Base-by-base conservation (phyloP, 495 filamentous ascomycete genomes). In the Penicillium diatomitis region DNA sequence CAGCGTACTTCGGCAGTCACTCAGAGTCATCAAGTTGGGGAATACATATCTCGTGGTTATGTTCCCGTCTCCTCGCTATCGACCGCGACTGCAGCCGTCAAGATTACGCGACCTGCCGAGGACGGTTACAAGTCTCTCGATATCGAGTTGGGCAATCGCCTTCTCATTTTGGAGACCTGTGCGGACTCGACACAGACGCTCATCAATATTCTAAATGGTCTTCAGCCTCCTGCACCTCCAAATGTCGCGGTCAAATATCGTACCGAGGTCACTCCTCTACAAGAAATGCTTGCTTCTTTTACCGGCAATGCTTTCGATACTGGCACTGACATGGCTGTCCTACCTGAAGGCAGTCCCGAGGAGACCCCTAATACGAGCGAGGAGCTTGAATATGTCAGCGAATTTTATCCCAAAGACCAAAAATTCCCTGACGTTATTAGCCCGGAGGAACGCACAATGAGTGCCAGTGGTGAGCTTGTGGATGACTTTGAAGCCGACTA, bases 181-280 rank as follows among this genome's bases (percentile, higher is more conserved):
- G 92, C 94, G 10, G 94, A 99, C 65, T 97, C 94, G 7, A 97
- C 92, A 0, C 89, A 95, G 57, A 97, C 94, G 0, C 77, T 99
- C 3, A 82, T 94, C 44, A 80, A 75, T 10, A 78, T 92, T 49
- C 62, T 92, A 37, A 88, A 87, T 58, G 90, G 84, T 0, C 75
- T 99, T 4, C 81, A 80, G 8, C 92, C 90, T 27, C 92, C 94
- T 3, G 78, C 79, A 5, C 83, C 88, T 1, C 89, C 90, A 6
- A 87, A 78, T 55, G 84, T 84, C 41, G 82, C 84, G 46, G 75
- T 80, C 48, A 91, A 91, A 59, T 99, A 96, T 62, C 80, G 84
- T 37, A 97, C 91, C 2, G 79, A 91, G 47, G 79, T 95, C 28
- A 80, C 94, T 49, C 86, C 91, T 0, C 73, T 97, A 3, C 66